These are phyloP conservation scores for Pythium dissimile DNA, from an alignment of 352 stramenopile genomes.

Conservation along the genomic window DNA sequence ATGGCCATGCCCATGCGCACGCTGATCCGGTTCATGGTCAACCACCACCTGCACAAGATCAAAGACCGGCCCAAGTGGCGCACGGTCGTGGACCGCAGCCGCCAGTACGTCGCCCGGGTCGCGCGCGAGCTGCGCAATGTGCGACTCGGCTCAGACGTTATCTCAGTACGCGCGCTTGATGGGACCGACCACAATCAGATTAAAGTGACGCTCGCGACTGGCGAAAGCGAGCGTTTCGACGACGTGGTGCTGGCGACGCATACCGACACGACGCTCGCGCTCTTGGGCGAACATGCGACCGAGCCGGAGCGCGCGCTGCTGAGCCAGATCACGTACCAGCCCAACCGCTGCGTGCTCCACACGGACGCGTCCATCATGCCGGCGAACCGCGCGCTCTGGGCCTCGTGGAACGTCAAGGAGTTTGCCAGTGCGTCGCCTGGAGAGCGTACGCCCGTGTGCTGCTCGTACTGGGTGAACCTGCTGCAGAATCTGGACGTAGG, in stretches of 20 bases:
- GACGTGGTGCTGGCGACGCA: constrained; percentile 53
- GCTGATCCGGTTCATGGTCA: constrained; percentile 31
- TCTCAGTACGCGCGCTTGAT: constrained; percentile 31
- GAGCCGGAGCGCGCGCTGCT: constrained; percentile 40
- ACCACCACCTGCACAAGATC: constrained; percentile 29
- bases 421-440: constrained; percentile 13
- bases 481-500: constrained; percentile 78
- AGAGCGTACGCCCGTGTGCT: constrained; percentile 15
- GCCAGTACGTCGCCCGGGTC: constrained; percentile 74
- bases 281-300: constrained; percentile 27
- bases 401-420: constrained; percentile 87
- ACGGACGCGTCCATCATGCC: constrained; percentile 60
- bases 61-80: constrained; percentile 29
- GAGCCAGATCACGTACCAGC: constrained; percentile 33
- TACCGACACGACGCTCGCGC: constrained; percentile 20
- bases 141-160: constrained; percentile 36
- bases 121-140: constrained; percentile 28
- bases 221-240: constrained; percentile 23
- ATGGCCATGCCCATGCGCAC: constrained; percentile 30
- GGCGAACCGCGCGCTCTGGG: constrained; percentile 57
- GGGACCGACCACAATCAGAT: constrained; percentile 22
- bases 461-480: constrained; percentile 87
- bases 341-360: constrained; percentile 38
- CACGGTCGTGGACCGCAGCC: constrained; percentile 45
- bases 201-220: constrained; percentile 18